Base-by-base conservation (phyloP, 495 filamentous ascomycete genomes). In the Hypoxylon subgilvum region DNA sequence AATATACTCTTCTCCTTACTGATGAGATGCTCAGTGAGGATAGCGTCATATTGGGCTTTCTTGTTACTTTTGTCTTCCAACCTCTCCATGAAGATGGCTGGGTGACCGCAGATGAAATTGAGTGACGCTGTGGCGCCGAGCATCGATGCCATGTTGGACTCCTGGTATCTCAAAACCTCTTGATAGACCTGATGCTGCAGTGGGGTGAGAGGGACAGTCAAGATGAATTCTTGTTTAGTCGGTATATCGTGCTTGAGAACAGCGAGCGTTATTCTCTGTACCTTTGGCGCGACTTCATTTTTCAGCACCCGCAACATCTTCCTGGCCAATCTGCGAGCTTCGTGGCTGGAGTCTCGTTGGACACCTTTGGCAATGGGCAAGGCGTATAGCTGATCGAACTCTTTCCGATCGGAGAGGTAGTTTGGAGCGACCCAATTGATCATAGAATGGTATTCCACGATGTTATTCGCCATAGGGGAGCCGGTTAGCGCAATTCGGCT, bases 401-500 rank as follows among this genome's bases (percentile, higher is more conserved):
- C 84, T 0, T 51, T 52, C 2, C 73, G 61, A 4, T 80, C 77
- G 12, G 89, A 91, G 3, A 97, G 77, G 61, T 89, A 96, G 21
- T 81, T 82, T 2, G 90, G 88, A 3, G 89, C 83, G 27, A 94
- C 85, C 92, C 92, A 97, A 46, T 93, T 84, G 42, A 97, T 87
- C 84, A 96, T 88, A 6, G 86, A 69, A 63, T 86, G 90, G 64
- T 96, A 96, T 56, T 97, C 92, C 32, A 77, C 69, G 1, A 96
- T 80, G 28, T 88, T 88, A 64, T 96, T 97, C 0, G 87, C 84
- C 13, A 97, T 69, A 6, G 92, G 92, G 0, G 92, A 92, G 0
- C 92, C 92, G 0, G 93, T 96, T 56, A 96, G 73, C 2, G 91
- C 93, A 65, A 97, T 89, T 8, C 92, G 86, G 54, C 81, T 87